These are phyloP conservation scores for Marchantia paleacea DNA, from an alignment of 225 moss, liverwort and hornwort genomes.

Conservation along the genomic window DNA sequence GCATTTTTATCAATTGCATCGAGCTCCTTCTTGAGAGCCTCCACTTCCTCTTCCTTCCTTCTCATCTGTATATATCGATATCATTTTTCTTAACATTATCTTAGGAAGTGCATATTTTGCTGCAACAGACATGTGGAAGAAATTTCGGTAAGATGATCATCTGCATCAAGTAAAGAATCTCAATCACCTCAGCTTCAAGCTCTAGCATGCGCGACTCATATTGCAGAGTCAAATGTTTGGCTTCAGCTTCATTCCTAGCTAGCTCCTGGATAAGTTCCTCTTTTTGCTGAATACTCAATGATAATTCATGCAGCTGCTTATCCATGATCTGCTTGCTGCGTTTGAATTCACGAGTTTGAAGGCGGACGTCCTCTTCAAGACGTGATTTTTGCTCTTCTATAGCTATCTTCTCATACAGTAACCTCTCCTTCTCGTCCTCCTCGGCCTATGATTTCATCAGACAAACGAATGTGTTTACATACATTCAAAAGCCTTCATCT, in stretches of 20 bases:
- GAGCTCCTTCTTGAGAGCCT: slow-evolving; percentile 65
- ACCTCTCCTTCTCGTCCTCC: slow-evolving; percentile 66
- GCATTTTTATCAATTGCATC: slow-evolving; percentile 71
- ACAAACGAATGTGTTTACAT: neutral
- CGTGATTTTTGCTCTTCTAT: slow-evolving; percentile 77
- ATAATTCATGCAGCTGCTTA: slow-evolving; percentile 73
- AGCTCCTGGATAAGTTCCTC: slow-evolving; percentile 71
- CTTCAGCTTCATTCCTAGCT: slow-evolving; percentile 64
- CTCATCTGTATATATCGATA: slow-evolving; percentile 50
- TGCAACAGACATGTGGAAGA: slow-evolving; percentile 3
- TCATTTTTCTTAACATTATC: neutral
- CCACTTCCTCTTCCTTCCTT: slow-evolving; percentile 73
- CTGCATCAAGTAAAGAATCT: neutral
- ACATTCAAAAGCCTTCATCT: neutral
- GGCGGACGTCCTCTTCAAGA: slow-evolving; percentile 63
- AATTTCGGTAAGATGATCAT: neutral
- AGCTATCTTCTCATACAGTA: slow-evolving; percentile 50
- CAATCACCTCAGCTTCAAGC: slow-evolving; percentile 77
- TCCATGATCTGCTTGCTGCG: slow-evolving; percentile 85
- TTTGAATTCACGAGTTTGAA: slow-evolving; percentile 69
- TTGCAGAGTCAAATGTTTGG: slow-evolving; percentile 66
- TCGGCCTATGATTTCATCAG: slow-evolving; percentile 44
- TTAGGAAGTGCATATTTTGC: neutral
- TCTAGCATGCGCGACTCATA: slow-evolving; percentile 74
- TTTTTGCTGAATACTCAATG: slow-evolving; percentile 74